Evolutionary conservation across 805 yeast genomes (phyloP).

Genomic region (Candida takata): DNA sequence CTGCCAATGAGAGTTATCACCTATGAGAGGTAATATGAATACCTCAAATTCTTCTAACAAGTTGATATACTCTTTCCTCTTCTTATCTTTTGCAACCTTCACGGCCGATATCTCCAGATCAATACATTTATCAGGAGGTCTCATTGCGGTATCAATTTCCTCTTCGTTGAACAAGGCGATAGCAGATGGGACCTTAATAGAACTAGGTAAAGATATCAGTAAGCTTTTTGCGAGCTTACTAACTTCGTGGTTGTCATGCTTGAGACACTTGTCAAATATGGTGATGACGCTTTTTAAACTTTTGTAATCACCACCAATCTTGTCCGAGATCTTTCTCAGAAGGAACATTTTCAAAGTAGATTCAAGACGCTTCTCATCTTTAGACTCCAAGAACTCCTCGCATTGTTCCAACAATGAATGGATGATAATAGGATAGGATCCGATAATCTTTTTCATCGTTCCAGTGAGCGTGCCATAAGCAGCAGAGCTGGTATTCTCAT

Average conservation of each 20-base stretch:
- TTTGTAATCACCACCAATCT: slow-evolving; percentile 50
- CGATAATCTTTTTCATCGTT: slow-evolving; percentile 62
- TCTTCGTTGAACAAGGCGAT: slow-evolving; percentile 46
- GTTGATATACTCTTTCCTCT: slow-evolving; percentile 37
- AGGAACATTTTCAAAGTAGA: slow-evolving; percentile 56
- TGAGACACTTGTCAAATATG: slow-evolving; percentile 47
- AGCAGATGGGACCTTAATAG: slow-evolving; percentile 42
- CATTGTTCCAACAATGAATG: slow-evolving; percentile 43
- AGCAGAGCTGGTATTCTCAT: slow-evolving; percentile 57
- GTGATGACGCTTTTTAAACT: slow-evolving; percentile 42
- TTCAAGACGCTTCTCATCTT: slow-evolving; percentile 50
- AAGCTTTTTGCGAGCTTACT: slow-evolving; percentile 47
- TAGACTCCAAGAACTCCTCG: slow-evolving; percentile 38
- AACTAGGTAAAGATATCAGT: slow-evolving; percentile 33
- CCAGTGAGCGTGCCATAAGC: slow-evolving; percentile 65
- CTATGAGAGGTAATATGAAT: slow-evolving; percentile 23
- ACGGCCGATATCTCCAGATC: slow-evolving; percentile 55
- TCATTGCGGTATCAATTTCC: slow-evolving; percentile 33
- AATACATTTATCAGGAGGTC: slow-evolving; percentile 56
- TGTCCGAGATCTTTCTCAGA: slow-evolving; percentile 49
- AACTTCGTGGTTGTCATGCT: slow-evolving; percentile 49
- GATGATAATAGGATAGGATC: slow-evolving; percentile 53
- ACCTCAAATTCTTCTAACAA: slow-evolving; percentile 38
- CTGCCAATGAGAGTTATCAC: slow-evolving; percentile 48
- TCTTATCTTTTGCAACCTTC: slow-evolving; percentile 53